Evolutionary conservation across 306 rosid genomes (phyloP).

Genomic region (Abrus pulchellus): DNA sequence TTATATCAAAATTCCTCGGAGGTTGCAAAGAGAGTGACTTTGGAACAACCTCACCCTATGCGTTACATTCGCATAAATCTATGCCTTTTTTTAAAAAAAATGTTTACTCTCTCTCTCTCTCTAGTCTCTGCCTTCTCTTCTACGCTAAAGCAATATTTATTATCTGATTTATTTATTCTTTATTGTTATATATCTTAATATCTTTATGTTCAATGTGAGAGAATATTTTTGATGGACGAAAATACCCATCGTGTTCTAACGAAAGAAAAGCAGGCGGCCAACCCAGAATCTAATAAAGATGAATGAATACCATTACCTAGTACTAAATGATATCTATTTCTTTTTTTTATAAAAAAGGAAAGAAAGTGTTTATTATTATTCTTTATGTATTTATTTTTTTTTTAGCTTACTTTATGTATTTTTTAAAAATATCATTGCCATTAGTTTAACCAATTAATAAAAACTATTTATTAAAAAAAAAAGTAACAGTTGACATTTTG

Average conservation of each 20-base stretch:
- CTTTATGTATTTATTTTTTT: too few species aligned
- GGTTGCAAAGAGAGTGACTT: slow-evolving; percentile 46
- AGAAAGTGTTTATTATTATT: too few species aligned
- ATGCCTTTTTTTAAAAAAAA: background rate
- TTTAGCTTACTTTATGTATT: too few species aligned
- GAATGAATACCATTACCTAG: too few species aligned
- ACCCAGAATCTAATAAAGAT: background rate
- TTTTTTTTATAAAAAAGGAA: too few species aligned
- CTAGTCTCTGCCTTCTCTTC: slow-evolving; percentile 46
- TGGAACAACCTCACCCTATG: background rate
- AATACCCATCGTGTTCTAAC: background rate
- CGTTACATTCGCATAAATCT: background rate
- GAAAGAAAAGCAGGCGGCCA: background rate
- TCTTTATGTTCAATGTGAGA: background rate
- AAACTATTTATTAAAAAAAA: too few species aligned
- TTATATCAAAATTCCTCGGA: slow-evolving; percentile 49
- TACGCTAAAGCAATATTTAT: slow-evolving; percentile 52
- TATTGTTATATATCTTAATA: background rate
- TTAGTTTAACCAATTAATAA: too few species aligned
- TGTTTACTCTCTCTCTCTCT: background rate
- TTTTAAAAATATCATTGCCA: too few species aligned
- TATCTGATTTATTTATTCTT: background rate
- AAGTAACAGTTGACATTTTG: too few species aligned
- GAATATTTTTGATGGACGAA: background rate
- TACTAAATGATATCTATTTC: too few species aligned